Evolutionary conservation across 2,329 filamentous ascomycete species (phyloP).

Genomic region (Teratosphaeria epicoccoides): DNA sequence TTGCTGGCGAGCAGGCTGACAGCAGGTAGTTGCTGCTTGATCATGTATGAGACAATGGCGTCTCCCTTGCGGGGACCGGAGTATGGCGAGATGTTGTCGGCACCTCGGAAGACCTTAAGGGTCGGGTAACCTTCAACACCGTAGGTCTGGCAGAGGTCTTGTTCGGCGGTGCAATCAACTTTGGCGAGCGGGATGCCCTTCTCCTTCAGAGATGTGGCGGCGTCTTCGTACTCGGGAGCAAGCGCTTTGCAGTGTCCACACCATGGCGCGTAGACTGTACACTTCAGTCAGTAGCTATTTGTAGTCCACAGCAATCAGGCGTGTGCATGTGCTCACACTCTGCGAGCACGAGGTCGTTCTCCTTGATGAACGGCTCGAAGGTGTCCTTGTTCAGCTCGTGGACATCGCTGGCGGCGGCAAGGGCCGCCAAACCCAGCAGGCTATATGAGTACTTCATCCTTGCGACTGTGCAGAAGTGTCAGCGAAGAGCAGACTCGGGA

Average conservation of each 20-base stretch:
- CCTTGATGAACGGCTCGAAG: constrained; percentile 76
- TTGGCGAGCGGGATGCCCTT: constrained; percentile 79
- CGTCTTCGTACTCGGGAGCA: constrained; percentile 81
- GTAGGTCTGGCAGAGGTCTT: constrained; percentile 77
- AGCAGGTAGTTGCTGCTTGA: constrained; percentile 90
- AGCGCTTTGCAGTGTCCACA: constrained; percentile 98
- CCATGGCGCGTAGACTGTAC: constrained; percentile 83
- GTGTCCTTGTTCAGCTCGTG: constrained; percentile 72
- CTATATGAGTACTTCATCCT: constrained; percentile 18
- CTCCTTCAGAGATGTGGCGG: constrained; percentile 73
- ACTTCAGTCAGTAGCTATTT: not conserved
- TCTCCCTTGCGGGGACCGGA: constrained; percentile 79
- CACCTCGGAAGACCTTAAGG: constrained; percentile 94
- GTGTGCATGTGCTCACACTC: constrained; percentile 58
- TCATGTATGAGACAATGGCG: constrained; percentile 77
- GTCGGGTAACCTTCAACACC: constrained; percentile 97
- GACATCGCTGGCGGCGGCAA: constrained; percentile 66
- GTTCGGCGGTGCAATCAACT: constrained; percentile 91
- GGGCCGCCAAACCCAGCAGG: constrained; percentile 45
- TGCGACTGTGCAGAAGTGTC: not conserved
- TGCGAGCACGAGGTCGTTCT: constrained; percentile 80
- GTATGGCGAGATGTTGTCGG: constrained; percentile 72
- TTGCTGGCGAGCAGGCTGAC: constrained; percentile 67
- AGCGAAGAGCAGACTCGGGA: not conserved
- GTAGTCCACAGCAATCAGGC: not conserved